Evolutionary conservation across 129 eudicot species (phyloP).

Genomic region (Artemisia argyi): DNA sequence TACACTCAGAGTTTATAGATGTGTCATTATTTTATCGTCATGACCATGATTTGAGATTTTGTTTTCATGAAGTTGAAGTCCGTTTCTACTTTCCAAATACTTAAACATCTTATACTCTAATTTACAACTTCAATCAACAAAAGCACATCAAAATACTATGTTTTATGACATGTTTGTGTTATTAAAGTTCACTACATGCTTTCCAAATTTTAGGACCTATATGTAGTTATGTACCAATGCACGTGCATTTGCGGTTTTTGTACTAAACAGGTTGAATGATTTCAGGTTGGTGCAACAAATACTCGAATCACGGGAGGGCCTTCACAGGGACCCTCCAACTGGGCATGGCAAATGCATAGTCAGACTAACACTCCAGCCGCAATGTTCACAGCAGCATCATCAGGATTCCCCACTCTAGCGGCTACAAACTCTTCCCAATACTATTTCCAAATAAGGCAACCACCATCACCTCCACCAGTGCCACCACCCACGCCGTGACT

Average conservation of each 20-base stretch:
- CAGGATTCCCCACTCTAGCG: constrained; percentile 66
- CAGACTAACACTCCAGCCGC: constrained; percentile 30
- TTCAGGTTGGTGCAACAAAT: constrained; percentile 39
- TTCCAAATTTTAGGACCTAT: too few species aligned
- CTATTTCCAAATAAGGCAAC: constrained; percentile 39
- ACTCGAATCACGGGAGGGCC: constrained; percentile 33
- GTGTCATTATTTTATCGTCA: not conserved
- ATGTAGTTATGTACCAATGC: too few species aligned
- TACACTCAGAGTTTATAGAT: not conserved
- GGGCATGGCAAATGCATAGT: constrained; percentile 53
- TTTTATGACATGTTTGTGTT: too few species aligned
- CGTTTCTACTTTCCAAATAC: too few species aligned
- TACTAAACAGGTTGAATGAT: too few species aligned
- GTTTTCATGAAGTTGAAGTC: too few species aligned
- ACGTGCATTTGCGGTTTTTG: too few species aligned
- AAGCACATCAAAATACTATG: too few species aligned
- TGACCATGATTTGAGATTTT: too few species aligned
- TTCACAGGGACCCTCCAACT: constrained; percentile 41
- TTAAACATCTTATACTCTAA: too few species aligned
- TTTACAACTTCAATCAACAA: too few species aligned
- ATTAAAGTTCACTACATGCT: too few species aligned
- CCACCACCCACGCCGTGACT: constrained; percentile 20
- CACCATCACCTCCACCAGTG: constrained; percentile 24
- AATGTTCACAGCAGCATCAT: constrained; percentile 53
- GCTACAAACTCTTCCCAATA: constrained; percentile 27